Base-by-base conservation (phyloP, 2,329 filamentous ascomycete genomes). In the Ceratocystis harringtonii region DNA sequence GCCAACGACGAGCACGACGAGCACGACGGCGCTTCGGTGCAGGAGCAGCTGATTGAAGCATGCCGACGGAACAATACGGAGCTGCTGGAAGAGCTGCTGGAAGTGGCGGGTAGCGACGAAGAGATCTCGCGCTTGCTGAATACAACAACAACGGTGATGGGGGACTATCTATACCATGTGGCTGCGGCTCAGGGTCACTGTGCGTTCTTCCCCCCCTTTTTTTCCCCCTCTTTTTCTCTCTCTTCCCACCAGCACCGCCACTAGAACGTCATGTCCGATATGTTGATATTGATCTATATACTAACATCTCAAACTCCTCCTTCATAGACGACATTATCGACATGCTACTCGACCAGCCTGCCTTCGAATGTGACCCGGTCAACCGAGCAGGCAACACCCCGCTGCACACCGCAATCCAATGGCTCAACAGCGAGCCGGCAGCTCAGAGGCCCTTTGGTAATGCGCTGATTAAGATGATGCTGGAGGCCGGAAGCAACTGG, bases 51-150 rank as follows among this genome's bases (percentile, higher is more conserved):
- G 71, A 84, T 97, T 76, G 92, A 95, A 79, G 90, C 94, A 71
- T 95, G 89, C 78, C 90, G 92, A 68, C 84, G 91, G 72, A 92
- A 97, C 81, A 96, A 97, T 77, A 86, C 86, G 70, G 87, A 92
- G 64, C 84, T 97, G 68, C 84, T 97, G 66, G 77, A 83, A 71
- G 87, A 94, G 71, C 82, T 92, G 66, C 80, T 96, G 70, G 76
- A 81, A 52, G 77, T 78, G 69, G 78, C 83, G 72, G 82, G 82
- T 69, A 76, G 78, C 67, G 84, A 86, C 65, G 80, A 84, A 67
- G 80, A 88, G 71, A 84, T 90, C 68, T 85, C 91, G 43, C 75
- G 82, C 62, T 85, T 95, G 70, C 84, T 99, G 74, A 99, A 99
- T 79, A 82, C 84, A 61, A 89, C 92, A 62, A 88, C 84, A 58